Percentiles rank a stretch among this genome's conserved stretches.
Conservation (phyloP, 2,329 filamentous ascomycete genomes). For the Pseudogymnoascus sp. region DNA sequence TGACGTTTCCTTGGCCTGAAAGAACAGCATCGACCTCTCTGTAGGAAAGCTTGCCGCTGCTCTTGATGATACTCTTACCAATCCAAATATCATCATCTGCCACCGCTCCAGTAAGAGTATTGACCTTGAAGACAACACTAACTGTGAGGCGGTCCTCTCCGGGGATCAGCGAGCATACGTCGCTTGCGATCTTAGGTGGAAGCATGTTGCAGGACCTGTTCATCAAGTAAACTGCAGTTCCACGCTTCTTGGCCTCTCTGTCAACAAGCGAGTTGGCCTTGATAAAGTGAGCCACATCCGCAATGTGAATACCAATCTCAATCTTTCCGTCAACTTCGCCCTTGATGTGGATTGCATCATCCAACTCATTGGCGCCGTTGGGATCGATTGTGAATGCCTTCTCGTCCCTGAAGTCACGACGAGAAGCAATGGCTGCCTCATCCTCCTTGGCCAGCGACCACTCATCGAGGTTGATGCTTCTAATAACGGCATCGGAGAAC, state of each 20-base stretch:
- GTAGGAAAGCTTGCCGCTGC: conserved; percentile 74
- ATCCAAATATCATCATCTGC: conserved; percentile 87
- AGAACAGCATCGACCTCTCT: conserved; percentile 80
- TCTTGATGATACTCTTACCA: conserved; percentile 90
- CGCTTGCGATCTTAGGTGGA: conserved; percentile 73
- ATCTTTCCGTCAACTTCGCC: conserved; percentile 73
- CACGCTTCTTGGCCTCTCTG: conserved; percentile 94
- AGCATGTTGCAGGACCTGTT: conserved; percentile 81
- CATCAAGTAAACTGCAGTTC: conserved; percentile 89
- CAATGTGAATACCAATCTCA: conserved; percentile 90
- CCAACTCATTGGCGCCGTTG: conserved; percentile 77
- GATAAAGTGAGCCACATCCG: conserved; percentile 93
- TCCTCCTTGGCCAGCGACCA: conserved; percentile 84
- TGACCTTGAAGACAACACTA: conserved; percentile 87
- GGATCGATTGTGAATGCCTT: conserved; percentile 88
- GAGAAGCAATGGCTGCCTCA: conserved; percentile 60
- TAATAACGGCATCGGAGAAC: conserved; percentile 91
- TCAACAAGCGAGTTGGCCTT: conserved; percentile 94
- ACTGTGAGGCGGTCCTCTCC: conserved; percentile 86
- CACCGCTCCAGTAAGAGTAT: conserved; percentile 68
- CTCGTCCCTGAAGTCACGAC: conserved; percentile 85
- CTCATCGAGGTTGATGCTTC: conserved; percentile 84
- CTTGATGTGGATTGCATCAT: conserved; percentile 90
- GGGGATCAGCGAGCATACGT: conserved; percentile 79
- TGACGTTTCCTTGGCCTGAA: conserved; percentile 51